Evolutionary conservation across 176 grass and related monocot species (phyloP).

Genomic region (Aegilops bicornis): DNA sequence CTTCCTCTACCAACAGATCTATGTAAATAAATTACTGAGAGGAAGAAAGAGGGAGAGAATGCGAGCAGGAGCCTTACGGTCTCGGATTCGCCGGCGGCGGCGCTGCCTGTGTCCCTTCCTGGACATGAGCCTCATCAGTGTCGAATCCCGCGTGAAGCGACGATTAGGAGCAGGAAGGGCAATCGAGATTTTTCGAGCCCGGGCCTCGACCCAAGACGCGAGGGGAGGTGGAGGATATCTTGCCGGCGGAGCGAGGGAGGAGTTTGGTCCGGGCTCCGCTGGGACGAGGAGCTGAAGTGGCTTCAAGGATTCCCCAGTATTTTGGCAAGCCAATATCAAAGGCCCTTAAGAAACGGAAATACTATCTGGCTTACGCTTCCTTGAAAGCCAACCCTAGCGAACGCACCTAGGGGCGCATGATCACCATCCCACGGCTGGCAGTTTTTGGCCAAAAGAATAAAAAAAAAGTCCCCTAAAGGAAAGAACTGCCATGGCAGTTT

Average conservation of each 20-base stretch:
- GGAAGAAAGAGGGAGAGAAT: not conserved
- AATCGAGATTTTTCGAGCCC: not conserved
- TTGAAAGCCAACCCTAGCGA: too few species aligned
- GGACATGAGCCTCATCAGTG: not conserved
- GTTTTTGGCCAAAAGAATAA: too few species aligned
- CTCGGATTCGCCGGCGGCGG: not conserved
- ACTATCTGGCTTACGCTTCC: too few species aligned
- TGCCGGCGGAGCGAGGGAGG: not conserved
- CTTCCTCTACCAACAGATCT: not conserved
- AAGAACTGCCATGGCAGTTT: too few species aligned
- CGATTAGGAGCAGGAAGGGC: not conserved
- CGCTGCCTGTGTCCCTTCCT: not conserved
- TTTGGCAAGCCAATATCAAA: too few species aligned
- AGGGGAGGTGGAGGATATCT: not conserved
- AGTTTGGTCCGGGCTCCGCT: too few species aligned
- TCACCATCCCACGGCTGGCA: too few species aligned
- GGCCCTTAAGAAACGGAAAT: too few species aligned
- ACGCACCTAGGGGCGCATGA: too few species aligned
- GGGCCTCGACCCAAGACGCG: not conserved
- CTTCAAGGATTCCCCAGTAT: too few species aligned
- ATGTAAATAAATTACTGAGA: not conserved
- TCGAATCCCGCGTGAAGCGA: not conserved
- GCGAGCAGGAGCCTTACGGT: not conserved
- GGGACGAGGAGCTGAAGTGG: too few species aligned
- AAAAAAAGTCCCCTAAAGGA: too few species aligned